These are phyloP conservation scores for Aspergillus novofumigatus DNA, from an alignment of 2,329 filamentous ascomycete genomes.

Conservation along the genomic window DNA sequence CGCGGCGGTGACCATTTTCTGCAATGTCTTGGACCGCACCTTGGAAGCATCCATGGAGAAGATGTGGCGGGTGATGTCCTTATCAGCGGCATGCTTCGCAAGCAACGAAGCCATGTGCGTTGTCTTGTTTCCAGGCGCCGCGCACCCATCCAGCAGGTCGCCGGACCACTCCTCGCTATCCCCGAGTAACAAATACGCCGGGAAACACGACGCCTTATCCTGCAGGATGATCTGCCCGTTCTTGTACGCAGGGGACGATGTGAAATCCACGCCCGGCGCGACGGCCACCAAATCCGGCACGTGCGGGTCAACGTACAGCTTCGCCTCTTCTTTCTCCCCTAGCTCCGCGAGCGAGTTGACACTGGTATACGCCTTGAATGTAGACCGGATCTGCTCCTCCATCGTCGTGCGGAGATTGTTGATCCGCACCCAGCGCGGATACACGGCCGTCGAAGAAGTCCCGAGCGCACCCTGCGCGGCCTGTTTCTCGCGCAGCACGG, in stretches of 20 bases:
- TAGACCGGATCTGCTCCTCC: constrained; percentile 67
- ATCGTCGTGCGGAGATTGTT: constrained; percentile 73
- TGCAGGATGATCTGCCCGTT: constrained; percentile 81
- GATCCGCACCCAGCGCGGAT: constrained; percentile 89
- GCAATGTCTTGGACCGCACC: constrained; percentile 65
- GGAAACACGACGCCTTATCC: constrained; percentile 96
- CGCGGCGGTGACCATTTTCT: constrained; percentile 78
- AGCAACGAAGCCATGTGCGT: constrained; percentile 83
- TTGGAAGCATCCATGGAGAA: constrained; percentile 39
- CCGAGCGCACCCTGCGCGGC: constrained; percentile 44
- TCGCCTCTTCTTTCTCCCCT: constrained; percentile 40
- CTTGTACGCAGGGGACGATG: constrained; percentile 67
- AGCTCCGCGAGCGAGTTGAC: constrained; percentile 57
- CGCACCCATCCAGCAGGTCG: constrained; percentile 85
- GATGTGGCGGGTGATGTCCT: constrained; percentile 45
- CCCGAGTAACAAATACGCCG: constrained; percentile 75
- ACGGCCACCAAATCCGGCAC: constrained; percentile 81
- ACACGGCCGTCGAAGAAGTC: constrained; percentile 31
- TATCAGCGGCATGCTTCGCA: constrained; percentile 23
- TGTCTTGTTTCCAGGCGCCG: constrained; percentile 95
- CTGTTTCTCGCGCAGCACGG: constrained; percentile 30
- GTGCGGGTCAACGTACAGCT: constrained; percentile 68
- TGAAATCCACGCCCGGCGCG: constrained; percentile 66
- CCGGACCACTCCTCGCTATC: constrained; percentile 49
- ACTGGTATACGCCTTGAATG: constrained; percentile 62